phyloP scores from a whole-genome alignment of 1,139 yeast species.

The Saccharomycopsis phalli region DNA sequence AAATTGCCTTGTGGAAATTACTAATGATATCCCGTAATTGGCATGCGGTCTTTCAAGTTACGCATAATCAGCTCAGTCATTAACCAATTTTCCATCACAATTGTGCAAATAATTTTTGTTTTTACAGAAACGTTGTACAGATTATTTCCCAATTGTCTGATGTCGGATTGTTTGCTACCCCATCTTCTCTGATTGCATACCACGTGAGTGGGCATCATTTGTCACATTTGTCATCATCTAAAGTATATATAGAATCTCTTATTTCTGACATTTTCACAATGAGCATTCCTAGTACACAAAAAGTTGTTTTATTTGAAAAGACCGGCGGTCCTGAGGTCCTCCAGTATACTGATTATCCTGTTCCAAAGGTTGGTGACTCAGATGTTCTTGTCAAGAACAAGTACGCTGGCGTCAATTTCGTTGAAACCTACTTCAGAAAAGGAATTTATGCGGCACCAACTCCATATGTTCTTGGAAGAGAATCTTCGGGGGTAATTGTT shows the following conservation, averaged over 20 bases:
- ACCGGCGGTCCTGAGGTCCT: slow-evolving; percentile 50
- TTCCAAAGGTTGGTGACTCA: slow-evolving; percentile 45
- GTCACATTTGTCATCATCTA: neutral
- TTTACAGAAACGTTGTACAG: too few relatives aligned
- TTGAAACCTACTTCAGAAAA: slow-evolving; percentile 72
- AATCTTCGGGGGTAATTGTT: slow-evolving; percentile 70
- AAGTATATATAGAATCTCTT: neutral
- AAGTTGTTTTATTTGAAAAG: slow-evolving; percentile 47
- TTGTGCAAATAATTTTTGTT: too few relatives aligned
- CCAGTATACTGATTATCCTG: slow-evolving; percentile 43
- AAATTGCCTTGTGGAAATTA: too few relatives aligned
- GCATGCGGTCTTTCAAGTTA: too few relatives aligned
- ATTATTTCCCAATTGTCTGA: too few relatives aligned
- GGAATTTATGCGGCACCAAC: slow-evolving; percentile 56
- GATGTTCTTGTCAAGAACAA: slow-evolving; percentile 64
- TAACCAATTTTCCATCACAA: too few relatives aligned
- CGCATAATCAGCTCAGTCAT: too few relatives aligned
- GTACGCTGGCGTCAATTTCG: slow-evolving; percentile 73
- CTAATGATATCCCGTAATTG: too few relatives aligned
- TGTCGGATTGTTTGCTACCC: neutral
- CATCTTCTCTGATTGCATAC: too few relatives aligned
- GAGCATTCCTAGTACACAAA: slow-evolving; percentile 46
- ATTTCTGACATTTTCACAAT: too few relatives aligned
- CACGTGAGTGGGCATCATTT: neutral
- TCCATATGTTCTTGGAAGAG: slow-evolving; percentile 73